phyloP scores from a whole-genome alignment of 495 filamentous ascomycete genomes.

The Stereocaulon alpinum region DNA sequence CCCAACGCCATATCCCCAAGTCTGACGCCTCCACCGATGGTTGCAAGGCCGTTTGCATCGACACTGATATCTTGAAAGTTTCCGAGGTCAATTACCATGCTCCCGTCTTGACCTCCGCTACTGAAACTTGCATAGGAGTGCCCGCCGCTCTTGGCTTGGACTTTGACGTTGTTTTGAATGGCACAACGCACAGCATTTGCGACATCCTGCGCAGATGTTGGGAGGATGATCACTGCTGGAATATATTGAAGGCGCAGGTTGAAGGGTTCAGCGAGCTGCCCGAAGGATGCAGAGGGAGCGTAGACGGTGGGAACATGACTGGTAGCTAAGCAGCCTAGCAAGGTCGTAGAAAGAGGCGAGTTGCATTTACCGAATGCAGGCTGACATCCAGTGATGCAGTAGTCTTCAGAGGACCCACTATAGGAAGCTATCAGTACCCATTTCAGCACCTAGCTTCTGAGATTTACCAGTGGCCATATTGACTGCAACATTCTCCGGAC shows the following conservation, averaged over 20 bases:
- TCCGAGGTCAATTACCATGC: constrained; percentile 37
- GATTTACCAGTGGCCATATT: constrained; percentile 24
- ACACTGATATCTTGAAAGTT: constrained; percentile 41
- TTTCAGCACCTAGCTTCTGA: neutral
- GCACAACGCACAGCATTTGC: constrained; percentile 52
- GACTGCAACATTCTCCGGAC: constrained; percentile 22
- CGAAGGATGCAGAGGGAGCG: constrained; percentile 12
- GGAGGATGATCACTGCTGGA: constrained; percentile 54
- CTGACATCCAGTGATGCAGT: constrained; percentile 21
- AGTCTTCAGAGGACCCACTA: constrained; percentile 21
- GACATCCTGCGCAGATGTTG: constrained; percentile 46
- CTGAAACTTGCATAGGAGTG: constrained; percentile 32
- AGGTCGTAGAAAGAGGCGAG: neutral
- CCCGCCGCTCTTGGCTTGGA: constrained; percentile 61
- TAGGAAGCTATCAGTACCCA: neutral
- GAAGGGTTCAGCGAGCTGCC: constrained; percentile 30
- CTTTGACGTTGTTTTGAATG: constrained; percentile 40
- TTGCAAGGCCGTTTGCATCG: constrained; percentile 49
- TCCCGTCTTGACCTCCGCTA: constrained; percentile 35
- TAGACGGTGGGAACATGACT: constrained; percentile 15
- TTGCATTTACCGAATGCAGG: constrained; percentile 19
- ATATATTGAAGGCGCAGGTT: constrained; percentile 53
- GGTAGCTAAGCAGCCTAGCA: constrained; percentile 13
- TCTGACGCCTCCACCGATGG: constrained; percentile 52
- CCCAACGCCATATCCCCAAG: constrained; percentile 49